Evolutionary conservation across 2,329 filamentous ascomycete species (phyloP).

Genomic region (Exophiala lecanii-corni): DNA sequence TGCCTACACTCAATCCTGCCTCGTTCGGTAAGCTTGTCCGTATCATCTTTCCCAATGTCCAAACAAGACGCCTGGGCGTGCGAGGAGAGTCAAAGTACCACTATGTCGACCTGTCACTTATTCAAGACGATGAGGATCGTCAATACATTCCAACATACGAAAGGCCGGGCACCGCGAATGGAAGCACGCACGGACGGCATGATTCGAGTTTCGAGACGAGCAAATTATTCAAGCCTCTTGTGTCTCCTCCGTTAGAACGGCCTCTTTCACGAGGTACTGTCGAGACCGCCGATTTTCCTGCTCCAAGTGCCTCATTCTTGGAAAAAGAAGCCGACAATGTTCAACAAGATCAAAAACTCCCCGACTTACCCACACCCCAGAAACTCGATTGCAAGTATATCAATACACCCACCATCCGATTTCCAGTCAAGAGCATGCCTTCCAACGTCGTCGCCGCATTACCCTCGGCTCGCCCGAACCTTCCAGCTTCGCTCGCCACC

Average conservation of each 20-base stretch:
- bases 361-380: conserved; percentile 2
- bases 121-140: conserved; percentile 23
- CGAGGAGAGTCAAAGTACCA: conserved; percentile 98
- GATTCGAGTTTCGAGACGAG: conserved; percentile 16
- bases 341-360: conserved; percentile 1
- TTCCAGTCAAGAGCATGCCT: conserved; percentile 18
- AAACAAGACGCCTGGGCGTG: conserved; percentile 85
- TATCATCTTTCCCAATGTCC: conserved; percentile 91
- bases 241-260: conserved; percentile 18
- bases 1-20: conserved; percentile 91
- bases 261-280: conserved; percentile 24
- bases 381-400: conserved; percentile 25
- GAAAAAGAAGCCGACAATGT: conserved; percentile 6
- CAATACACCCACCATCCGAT: conserved; percentile 24
- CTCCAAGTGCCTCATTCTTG: conserved; percentile 24
- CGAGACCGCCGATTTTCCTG: conserved; percentile 32
- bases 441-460: conserved; percentile 24
- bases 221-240: conserved; percentile 15
- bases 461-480: conserved; percentile 25
- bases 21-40: conserved; percentile 97
- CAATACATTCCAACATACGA: conserved; percentile 14
- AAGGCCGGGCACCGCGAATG: conserved; percentile 20
- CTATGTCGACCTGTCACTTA: conserved; percentile 56
- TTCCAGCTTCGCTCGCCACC: conserved; percentile 42
- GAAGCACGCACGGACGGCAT: conserved; percentile 15